Base-by-base conservation (phyloP, 2,329 filamentous ascomycete genomes). In the Penicillium palitans region DNA sequence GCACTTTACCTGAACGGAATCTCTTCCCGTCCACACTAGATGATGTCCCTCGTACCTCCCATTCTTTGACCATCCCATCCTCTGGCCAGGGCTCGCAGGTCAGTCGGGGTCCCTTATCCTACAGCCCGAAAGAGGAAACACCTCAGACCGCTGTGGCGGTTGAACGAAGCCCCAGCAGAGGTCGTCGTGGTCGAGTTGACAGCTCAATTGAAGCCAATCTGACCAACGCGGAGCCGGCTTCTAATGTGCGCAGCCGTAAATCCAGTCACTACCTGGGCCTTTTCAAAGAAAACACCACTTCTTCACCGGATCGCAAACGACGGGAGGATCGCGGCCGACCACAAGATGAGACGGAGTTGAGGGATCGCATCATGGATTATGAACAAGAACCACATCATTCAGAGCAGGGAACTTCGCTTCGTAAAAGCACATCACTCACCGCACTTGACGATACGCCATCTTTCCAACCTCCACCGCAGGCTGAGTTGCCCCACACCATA, bases 221-320 rank as follows among this genome's bases (percentile, higher is more conserved):
- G 57, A 79, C 84, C 41, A 84, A 84, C 63, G 76, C 80, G 5
- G 85, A 87, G 65, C 79, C 76, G 33, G 73, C 77, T 29, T 76
- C 79, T 27, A 80, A 84, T 64, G 82, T 83, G 46, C 80, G 86
- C 59, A 87, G 84, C 70, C 80, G 86, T 57, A 88, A 88, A 72
- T 84, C 86, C 42, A 87, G 84, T 67, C 85, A 88, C 67, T 87
- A 86, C 66, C 74, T 88, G 53, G 84, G 86, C 13, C 74, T 88
- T 6, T 88, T 88, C 74, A 86, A 86, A 66, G 84, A 86, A 61
- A 85, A 85, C 58, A 84, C 84, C 54, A 78, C 76, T 7, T 79
- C 76, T 6, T 79, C 79, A 25, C 80, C 82, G 33, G 81, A 83
- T 61, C 77, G 80, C 55, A 82, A 81, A 66, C 76, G 79, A 69